These are phyloP conservation scores for Rhodamnia argentea DNA, from an alignment of 345 rosid species.

Conservation along the genomic window DNA sequence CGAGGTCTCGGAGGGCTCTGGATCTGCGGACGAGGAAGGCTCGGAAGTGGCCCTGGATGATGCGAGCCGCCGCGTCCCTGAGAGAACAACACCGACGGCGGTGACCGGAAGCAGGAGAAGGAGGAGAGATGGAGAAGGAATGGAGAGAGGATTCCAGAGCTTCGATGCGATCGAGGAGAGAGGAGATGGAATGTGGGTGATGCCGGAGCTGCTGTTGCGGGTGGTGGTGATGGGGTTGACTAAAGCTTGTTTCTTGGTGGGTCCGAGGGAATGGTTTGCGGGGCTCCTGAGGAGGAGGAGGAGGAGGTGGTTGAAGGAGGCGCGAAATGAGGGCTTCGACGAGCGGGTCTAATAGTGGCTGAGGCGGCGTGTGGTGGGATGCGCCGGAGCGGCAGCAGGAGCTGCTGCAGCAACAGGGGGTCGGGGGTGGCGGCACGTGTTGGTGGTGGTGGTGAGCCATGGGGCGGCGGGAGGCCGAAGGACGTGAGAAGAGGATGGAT, in stretches of 20 bases:
- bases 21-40: slow-evolving; percentile 73
- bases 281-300: slow-evolving; percentile 20
- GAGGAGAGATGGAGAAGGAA: slow-evolving; percentile 27
- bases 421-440: slow-evolving; percentile 3
- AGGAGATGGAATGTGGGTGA: slow-evolving; percentile 20
- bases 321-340: slow-evolving; percentile 40
- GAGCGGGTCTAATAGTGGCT: slow-evolving; percentile 30
- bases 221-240: slow-evolving; percentile 1
- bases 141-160: slow-evolving; percentile 13
- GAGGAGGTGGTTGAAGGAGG: slow-evolving; percentile 12
- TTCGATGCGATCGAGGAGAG: slow-evolving; percentile 15
- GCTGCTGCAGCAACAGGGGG: slow-evolving; percentile 18
- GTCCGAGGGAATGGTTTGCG: not conserved
- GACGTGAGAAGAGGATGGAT: not conserved
- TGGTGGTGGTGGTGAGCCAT: slow-evolving; percentile 48
- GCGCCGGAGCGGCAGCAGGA: slow-evolving; percentile 14
- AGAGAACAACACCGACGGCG: slow-evolving; percentile 7
- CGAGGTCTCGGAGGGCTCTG: slow-evolving; percentile 64
- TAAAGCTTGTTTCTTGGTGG: slow-evolving; percentile 1
- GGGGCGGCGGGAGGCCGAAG: not conserved
- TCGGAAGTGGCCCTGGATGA: slow-evolving; percentile 75
- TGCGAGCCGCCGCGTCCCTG: slow-evolving; percentile 68
- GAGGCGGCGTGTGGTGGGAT: slow-evolving; percentile 6
- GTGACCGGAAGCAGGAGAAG: slow-evolving; percentile 26
- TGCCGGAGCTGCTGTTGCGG: slow-evolving; percentile 5